Evolutionary conservation across 2,329 filamentous ascomycete species (phyloP).

Genomic region (Aureobasidium musti): DNA sequence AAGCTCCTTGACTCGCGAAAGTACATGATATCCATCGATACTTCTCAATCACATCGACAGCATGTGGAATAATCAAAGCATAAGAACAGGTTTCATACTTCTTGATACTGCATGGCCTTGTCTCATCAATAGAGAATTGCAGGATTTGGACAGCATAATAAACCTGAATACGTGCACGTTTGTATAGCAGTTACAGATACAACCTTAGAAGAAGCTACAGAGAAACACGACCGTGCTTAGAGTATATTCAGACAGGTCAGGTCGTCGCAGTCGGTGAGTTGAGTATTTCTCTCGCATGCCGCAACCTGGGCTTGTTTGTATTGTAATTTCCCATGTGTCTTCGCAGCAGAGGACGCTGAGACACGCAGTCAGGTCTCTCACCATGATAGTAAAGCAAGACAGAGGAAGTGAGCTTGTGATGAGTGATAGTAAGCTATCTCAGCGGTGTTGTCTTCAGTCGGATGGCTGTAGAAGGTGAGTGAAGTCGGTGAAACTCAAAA

Average conservation of each 20-base stretch:
- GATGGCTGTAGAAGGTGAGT: background rate
- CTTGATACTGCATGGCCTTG: background rate
- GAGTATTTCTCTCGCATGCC: conserved; percentile 16
- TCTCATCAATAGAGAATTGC: background rate
- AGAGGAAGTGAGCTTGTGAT: background rate
- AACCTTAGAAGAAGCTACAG: background rate
- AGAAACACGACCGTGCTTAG: background rate
- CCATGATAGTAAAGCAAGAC: background rate
- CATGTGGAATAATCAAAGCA: no score
- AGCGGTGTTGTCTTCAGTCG: background rate
- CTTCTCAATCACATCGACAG: background rate
- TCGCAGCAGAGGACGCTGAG: background rate
- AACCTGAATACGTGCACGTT: background rate
- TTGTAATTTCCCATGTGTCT: conserved; percentile 18
- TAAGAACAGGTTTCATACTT: background rate
- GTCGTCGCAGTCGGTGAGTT: background rate
- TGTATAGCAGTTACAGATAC: background rate
- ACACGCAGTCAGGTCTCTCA: background rate
- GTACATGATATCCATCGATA: background rate
- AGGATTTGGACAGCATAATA: background rate
- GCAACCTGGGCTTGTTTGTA: conserved; percentile 19
- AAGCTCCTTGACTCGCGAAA: background rate
- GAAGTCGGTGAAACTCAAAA: conserved; percentile 20
- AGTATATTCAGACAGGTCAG: background rate
- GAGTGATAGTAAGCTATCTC: background rate